Base-by-base conservation (phyloP, 2,329 filamentous ascomycete genomes). In the Didymella keratinophila region DNA sequence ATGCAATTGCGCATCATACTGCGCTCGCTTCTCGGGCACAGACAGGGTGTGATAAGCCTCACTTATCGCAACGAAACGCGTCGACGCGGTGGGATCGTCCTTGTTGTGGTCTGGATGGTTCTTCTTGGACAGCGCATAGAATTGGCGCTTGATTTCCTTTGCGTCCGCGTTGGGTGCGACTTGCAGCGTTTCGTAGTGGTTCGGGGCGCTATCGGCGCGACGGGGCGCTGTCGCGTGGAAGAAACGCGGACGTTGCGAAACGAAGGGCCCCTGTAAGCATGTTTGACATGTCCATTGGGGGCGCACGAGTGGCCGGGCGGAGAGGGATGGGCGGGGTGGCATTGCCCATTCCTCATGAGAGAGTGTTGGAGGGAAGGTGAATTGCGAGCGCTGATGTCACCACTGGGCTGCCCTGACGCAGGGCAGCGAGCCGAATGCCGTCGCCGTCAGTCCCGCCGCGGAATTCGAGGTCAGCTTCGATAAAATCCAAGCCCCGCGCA, bases 41-140 rank as follows among this genome's bases (percentile, higher is more conserved):
- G 88, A 87, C 58, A 97, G 89, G 43, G 90, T 78, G 57, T 87
- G 83, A 82, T 97, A 97, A 67, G 93, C 93, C 74, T 95, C 90
- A 73, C 87, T 90, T 74, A 97, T 89, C 67, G 87, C 84, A 76
- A 93, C 87, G 83, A 97, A 99, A 74, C 89, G 90, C 57, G 86
- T 80, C 4, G 88, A 83, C 62, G 93, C 90, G 58, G 80, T 74
- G 4, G 91, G 89, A 78, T 97, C 89, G 67, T 85, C 74, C 60
- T 84, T 91, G 82, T 98, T 96, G 74, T 88, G 87, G 83, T 99
- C 95, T 1, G 95, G 95, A 78, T 99, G 95, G 83, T 97, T 89
- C 52, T 85, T 81, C 79, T 97, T 96, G 72, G 93, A 97, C 75
- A 98, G 90, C 61, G 84, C 79, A 83, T 97, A 98, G 85, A 97